phyloP scores from a whole-genome alignment of 2,329 filamentous ascomycete species.

The Paraconiothyrium brasiliense region DNA sequence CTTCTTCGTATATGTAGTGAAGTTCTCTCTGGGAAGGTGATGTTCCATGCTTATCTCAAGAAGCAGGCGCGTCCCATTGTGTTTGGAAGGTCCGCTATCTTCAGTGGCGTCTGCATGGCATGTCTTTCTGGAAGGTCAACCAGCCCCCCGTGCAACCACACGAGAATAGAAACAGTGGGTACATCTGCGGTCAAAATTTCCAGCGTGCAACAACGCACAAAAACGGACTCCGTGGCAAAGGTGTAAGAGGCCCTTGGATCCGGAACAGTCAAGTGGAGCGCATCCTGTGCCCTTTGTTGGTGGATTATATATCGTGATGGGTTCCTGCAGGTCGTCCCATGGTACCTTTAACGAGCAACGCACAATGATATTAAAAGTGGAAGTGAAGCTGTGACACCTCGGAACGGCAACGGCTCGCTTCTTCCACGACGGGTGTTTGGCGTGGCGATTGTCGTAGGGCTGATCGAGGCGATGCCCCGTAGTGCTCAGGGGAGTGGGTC shows the following conservation, averaged over 20 bases:
- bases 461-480: not conserved
- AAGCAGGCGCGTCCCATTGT: not conserved
- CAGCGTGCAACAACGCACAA: slow-evolving; percentile 11
- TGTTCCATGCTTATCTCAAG: not conserved
- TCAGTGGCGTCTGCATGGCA: slow-evolving; percentile 6
- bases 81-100: not conserved
- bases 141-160: not conserved
- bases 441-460: slow-evolving; percentile 1
- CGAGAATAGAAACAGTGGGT: slow-evolving; percentile 3
- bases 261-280: slow-evolving; percentile 1
- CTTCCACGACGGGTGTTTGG: not conserved
- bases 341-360: slow-evolving; percentile 17
- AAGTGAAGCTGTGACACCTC: not conserved
- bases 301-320: not conserved
- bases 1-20: not conserved
- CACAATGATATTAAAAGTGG: not conserved
- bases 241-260: not conserved
- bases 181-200: not conserved
- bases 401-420: not conserved
- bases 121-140: slow-evolving; percentile 1
- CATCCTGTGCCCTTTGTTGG: slow-evolving; percentile 3
- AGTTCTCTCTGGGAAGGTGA: not conserved
- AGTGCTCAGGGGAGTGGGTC: not conserved
- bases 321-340: not conserved
- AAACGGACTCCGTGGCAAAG: slow-evolving; percentile 7